These are phyloP conservation scores for Symbiodinium natans DNA, from an alignment of 73 alveolate species.

Conservation along the genomic window DNA sequence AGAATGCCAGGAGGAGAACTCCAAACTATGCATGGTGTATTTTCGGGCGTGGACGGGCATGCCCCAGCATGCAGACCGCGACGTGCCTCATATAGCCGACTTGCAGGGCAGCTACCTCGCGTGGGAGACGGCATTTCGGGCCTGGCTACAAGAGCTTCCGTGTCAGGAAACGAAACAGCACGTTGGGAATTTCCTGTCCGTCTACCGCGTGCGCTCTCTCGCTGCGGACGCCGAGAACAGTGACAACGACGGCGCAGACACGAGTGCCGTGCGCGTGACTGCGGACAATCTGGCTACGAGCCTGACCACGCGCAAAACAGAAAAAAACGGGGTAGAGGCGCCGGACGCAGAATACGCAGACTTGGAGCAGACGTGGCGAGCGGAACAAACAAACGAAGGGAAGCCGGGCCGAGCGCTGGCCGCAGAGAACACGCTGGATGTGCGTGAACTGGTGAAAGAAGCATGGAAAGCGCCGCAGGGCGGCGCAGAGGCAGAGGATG, in stretches of 20 bases:
- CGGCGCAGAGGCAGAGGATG: background rate
- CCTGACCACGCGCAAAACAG: background rate
- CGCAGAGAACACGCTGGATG: background rate
- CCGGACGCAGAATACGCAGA: background rate
- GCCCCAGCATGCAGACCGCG: background rate
- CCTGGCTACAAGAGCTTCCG: background rate
- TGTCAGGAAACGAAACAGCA: background rate
- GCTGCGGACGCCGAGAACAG: background rate
- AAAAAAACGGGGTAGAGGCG: background rate
- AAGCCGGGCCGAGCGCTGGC: background rate
- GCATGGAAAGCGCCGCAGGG: background rate
- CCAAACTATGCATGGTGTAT: background rate
- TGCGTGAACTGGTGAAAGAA: background rate
- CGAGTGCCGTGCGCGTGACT: background rate
- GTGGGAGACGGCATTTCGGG: background rate
- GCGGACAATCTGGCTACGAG: too few relatives aligned
- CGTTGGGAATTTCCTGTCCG: constrained; percentile 18
- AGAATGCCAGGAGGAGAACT: background rate
- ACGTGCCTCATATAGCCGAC: background rate
- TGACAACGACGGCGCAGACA: background rate
- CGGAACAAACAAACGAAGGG: background rate
- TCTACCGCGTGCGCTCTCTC: background rate
- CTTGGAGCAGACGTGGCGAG: background rate
- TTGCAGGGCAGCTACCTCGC: background rate
- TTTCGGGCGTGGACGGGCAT: background rate